phyloP scores from a whole-genome alignment of 208 protist species.

The Trypanosoma brucei region DNA sequence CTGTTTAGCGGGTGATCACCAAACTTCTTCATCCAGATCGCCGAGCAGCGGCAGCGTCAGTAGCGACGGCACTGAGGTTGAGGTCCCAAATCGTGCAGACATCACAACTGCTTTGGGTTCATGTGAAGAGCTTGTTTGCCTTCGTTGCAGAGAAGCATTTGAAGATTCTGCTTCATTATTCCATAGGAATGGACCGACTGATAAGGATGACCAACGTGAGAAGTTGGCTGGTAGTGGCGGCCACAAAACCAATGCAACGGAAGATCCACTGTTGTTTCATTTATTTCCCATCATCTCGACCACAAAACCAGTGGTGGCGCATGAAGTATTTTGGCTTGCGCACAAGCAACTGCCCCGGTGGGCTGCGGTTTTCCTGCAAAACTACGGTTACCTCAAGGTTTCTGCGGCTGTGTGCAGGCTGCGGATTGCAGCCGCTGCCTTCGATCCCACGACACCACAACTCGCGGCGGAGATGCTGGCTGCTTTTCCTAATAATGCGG shows the following conservation, averaged over 20 bases:
- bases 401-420: slow-evolving; percentile 11
- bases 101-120: neutral
- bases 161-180: too few species aligned
- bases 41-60: neutral
- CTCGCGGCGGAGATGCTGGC: slow-evolving; percentile 4
- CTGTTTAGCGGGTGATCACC: neutral
- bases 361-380: slow-evolving; percentile 7
- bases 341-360: slow-evolving; percentile 1
- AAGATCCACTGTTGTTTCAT: too few species aligned
- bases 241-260: too few species aligned
- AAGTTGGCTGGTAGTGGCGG: too few species aligned
- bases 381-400: slow-evolving; percentile 9
- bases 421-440: slow-evolving; percentile 15
- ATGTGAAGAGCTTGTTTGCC: neutral
- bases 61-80: neutral
- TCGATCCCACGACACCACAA: slow-evolving; percentile 6
- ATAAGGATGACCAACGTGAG: too few species aligned
- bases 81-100: neutral
- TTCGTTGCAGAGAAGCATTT: too few species aligned
- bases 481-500: slow-evolving; percentile 3
- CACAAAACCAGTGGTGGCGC: neutral
- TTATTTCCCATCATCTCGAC: neutral
- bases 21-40: neutral
- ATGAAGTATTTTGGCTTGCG: slow-evolving; percentile 18
- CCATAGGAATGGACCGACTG: too few species aligned